Evolutionary conservation across 352 stramenopile species (phyloP), one percentile per base, ranked within the genome.

Genomic region (Achlya hypogyna): DNA sequence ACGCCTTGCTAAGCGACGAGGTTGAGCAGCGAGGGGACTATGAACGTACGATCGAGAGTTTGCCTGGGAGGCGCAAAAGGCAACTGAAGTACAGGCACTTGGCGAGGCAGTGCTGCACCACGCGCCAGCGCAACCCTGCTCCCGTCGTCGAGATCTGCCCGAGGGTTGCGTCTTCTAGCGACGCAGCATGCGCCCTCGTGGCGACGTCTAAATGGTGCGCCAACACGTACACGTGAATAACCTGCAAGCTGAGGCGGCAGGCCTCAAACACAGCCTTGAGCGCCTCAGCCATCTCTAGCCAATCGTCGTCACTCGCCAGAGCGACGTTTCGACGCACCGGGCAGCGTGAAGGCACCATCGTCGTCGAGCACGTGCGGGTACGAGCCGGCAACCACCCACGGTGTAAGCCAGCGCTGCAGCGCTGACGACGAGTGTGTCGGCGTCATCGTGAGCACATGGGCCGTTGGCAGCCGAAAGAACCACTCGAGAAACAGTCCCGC

Each of bases 71-170:
- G 25, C 47, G 51, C 12, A 94, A 69, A 20, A 82, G 75, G 22
- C 91, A 71, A 4, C 79, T 87, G n/a, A 92, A 70, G 59, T 92
- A 82, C 4, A 92, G 78, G 10, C 77, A 76, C 72, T 90, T 86
- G 9, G 78, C 74, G 54, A 94, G 77, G 14, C 77, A 87, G 25
- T 89, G 79, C 60, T 91, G 80, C 47, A 94, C 52, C 70, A 94
- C 76, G 0, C 63, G 29, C 85, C 85, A 94, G 12, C 85, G 82
- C 28, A 79, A 53, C 2, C 83, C 85, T 47, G 79, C 82, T 43
- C 79, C 79, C 47, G 73, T 62, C 35, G 74, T 84, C 53, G 74
- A 84, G 49, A 82, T 77, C 29, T 89, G 86, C 6, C 85, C 85
- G 9, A 92, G 71, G 6, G 85, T 92, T 10, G 72, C 66, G 69